Percentiles rank a stretch among this genome's conserved stretches.
These are phyloP conservation scores for Populus pruinosa DNA, from an alignment of 345 rosid species.

Conservation along the genomic window DNA sequence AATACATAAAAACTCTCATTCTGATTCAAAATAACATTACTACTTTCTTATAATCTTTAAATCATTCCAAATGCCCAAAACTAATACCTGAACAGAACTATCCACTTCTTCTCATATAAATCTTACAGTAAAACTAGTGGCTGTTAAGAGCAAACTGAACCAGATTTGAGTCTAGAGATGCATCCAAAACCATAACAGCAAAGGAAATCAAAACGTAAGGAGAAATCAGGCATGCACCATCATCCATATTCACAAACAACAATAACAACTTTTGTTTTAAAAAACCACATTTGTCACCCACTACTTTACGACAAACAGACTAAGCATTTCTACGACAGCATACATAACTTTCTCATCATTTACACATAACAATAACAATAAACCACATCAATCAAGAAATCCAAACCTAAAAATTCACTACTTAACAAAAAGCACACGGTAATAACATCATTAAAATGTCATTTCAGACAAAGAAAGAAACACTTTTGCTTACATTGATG, in stretches of 20 bases:
- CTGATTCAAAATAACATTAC: not conserved
- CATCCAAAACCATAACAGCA: not conserved
- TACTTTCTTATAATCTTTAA: not conserved
- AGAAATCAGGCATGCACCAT: not conserved
- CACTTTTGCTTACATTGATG: slow-evolving; percentile 68
- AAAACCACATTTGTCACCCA: not conserved
- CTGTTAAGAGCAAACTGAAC: not conserved
- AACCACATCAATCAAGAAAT: not conserved
- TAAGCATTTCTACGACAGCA: not conserved
- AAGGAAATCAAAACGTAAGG: not conserved
- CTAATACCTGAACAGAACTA: not conserved
- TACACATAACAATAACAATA: not conserved
- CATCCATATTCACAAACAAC: not conserved
- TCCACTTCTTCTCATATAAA: not conserved
- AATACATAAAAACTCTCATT: not conserved
- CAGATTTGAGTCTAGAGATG: not conserved
- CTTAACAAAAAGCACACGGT: not conserved
- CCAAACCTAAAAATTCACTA: not conserved
- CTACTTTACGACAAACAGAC: not conserved
- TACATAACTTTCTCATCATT: not conserved
- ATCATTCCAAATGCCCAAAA: not conserved
- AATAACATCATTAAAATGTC: not conserved
- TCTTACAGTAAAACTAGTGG: not conserved
- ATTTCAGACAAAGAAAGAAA: not conserved
- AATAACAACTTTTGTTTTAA: not conserved